phyloP scores from a whole-genome alignment of 2,329 filamentous ascomycete genomes.

The Aspergillus sp. region DNA sequence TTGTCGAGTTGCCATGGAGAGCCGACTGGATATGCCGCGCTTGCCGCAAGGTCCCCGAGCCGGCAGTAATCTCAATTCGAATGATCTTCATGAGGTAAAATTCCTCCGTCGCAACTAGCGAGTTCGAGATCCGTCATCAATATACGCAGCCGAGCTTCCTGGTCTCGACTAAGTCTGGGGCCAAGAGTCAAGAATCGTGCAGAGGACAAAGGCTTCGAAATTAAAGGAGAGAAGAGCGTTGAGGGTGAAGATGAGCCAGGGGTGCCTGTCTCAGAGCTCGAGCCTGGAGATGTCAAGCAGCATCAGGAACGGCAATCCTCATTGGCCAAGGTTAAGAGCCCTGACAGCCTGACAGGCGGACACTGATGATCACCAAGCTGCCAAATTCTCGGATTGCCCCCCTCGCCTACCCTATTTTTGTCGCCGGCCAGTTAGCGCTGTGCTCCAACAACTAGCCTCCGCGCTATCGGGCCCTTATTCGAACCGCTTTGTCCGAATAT shows the following conservation, averaged over 20 bases:
- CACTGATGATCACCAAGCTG: constrained; percentile 11
- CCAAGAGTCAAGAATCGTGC: neutral
- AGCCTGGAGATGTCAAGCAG: neutral
- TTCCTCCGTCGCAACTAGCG: neutral
- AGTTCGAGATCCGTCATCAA: neutral
- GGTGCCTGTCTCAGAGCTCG: constrained; percentile 11
- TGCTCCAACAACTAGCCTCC: constrained; percentile 1
- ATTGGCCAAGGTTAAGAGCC: constrained; percentile 6
- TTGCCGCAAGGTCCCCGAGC: constrained; percentile 8
- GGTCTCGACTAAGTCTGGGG: neutral
- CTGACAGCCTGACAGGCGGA: constrained; percentile 11
- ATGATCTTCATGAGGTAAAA: neutral
- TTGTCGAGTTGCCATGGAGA: constrained; percentile 3
- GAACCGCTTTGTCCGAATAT: constrained; percentile 8
- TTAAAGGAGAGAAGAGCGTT: neutral
- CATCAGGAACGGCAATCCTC: neutral
- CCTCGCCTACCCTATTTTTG: constrained; percentile 14
- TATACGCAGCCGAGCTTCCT: neutral
- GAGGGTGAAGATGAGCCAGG: constrained; percentile 10
- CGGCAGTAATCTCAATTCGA: neutral
- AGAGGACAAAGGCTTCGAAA: constrained; percentile 3
- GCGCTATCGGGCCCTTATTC: constrained; percentile 10
- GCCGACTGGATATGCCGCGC: constrained; percentile 2
- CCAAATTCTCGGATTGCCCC: constrained; percentile 11
- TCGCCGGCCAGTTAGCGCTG: constrained; percentile 9